phyloP scores from a whole-genome alignment of 2,329 filamentous ascomycete genomes.

The Phyllosticta ampelicida region DNA sequence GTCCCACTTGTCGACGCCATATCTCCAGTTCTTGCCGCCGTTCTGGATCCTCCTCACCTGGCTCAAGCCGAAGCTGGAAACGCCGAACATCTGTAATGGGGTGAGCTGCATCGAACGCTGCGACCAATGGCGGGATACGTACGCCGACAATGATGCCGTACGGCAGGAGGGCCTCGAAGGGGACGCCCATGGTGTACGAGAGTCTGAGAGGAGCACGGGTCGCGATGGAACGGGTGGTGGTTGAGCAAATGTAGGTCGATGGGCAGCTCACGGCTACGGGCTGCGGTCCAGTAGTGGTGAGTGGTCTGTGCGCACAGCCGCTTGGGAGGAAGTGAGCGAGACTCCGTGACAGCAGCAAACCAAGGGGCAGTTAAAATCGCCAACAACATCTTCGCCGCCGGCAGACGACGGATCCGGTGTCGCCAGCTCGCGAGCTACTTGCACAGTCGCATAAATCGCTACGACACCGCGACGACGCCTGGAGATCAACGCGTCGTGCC shows the following conservation, averaged over 20 bases:
- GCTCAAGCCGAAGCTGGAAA: slow-evolving; percentile 48
- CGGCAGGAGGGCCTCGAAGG: slow-evolving; percentile 54
- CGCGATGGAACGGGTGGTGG: not conserved
- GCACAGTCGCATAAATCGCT: slow-evolving; percentile 23
- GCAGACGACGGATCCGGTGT: slow-evolving; percentile 23
- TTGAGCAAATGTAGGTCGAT: not conserved
- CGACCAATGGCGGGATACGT: slow-evolving; percentile 24
- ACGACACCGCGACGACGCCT: slow-evolving; percentile 9
- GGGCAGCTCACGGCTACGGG: not conserved
- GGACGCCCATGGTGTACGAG: slow-evolving; percentile 47
- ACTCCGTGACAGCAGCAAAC: slow-evolving; percentile 8
- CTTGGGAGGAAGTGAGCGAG: not conserved
- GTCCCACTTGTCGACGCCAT: slow-evolving; percentile 54
- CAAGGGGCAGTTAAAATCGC: slow-evolving; percentile 9
- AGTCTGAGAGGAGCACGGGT: not conserved
- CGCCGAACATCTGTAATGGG: slow-evolving; percentile 45
- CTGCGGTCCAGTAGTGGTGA: slow-evolving; percentile 1
- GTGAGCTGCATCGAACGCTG: not conserved
- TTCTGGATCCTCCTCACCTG: slow-evolving; percentile 50
- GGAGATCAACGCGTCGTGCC: slow-evolving; percentile 4
- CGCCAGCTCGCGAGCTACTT: slow-evolving; percentile 20
- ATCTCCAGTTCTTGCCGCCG: slow-evolving; percentile 50
- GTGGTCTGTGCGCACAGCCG: slow-evolving; percentile 4
- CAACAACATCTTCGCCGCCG: slow-evolving; percentile 18
- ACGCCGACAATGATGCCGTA: slow-evolving; percentile 54